A percentile compares a stretch with the other conserved stretches of the same genome.
Evolutionary conservation across 305 asterid genomes (phyloP).

Genomic region (Fraxinus sp.): DNA sequence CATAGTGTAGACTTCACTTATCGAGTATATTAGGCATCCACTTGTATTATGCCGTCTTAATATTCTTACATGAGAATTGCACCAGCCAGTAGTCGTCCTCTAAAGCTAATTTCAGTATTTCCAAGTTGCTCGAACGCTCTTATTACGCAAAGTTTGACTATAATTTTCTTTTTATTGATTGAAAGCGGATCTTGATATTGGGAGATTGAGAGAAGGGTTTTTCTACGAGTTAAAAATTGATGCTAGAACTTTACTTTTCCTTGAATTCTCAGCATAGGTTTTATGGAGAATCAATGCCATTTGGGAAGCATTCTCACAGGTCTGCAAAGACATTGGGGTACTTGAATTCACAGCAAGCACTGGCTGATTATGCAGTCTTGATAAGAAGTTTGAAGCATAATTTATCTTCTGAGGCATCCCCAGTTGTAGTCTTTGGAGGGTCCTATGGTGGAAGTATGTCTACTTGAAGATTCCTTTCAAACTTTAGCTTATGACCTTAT

Average conservation of each 20-base stretch:
- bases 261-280: constrained; percentile 58
- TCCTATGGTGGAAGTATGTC: constrained; percentile 85
- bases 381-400: constrained; percentile 62
- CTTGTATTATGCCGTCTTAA: background rate
- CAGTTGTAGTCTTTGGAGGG: constrained; percentile 81
- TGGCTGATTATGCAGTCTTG: constrained; percentile 72
- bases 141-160: background rate
- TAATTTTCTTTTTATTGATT: background rate
- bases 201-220: background rate
- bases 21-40: too few species aligned
- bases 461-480: constrained; percentile 16
- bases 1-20: background rate
- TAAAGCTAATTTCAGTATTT: background rate
- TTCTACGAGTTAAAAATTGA: background rate
- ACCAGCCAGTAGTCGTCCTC: background rate
- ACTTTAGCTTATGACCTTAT: background rate
- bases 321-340: constrained; percentile 64
- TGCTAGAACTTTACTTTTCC: background rate
- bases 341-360: constrained; percentile 69
- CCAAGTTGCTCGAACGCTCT: background rate
- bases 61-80: background rate
- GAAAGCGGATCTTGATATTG: background rate
- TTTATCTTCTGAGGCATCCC: constrained; percentile 72
- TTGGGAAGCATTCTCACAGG: constrained; percentile 47
- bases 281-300: constrained; percentile 77